A percentile compares a stretch with the other conserved stretches of the same genome.
These are phyloP conservation scores for Saturnispora sekii DNA, from an alignment of 805 yeast genomes.

Conservation along the genomic window DNA sequence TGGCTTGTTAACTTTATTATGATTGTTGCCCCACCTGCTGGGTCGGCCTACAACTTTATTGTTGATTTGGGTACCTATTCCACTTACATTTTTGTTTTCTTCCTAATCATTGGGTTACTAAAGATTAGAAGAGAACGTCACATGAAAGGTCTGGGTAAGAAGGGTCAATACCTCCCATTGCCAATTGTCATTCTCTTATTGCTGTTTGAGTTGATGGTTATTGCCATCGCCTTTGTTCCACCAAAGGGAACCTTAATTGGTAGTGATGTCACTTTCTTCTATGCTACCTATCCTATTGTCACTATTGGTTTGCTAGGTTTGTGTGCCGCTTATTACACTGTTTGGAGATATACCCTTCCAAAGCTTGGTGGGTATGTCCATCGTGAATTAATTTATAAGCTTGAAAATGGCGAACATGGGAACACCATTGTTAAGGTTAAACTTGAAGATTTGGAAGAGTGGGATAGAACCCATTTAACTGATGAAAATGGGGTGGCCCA, in stretches of 20 bases:
- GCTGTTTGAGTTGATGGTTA: constrained; percentile 29
- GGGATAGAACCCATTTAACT: constrained; percentile 22
- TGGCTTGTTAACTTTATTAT: constrained; percentile 67
- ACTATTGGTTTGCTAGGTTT: constrained; percentile 27
- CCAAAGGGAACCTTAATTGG: constrained; percentile 33
- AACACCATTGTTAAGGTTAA: constrained; percentile 31
- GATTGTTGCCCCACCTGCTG: constrained; percentile 75
- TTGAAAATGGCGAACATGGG: constrained; percentile 32
- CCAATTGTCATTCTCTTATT: constrained; percentile 28
- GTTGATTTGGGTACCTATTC: constrained; percentile 76
- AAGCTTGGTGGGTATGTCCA: constrained; percentile 26
- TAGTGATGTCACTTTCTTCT: constrained; percentile 34
- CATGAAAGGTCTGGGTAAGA: constrained; percentile 25
- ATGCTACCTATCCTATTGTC: constrained; percentile 32
- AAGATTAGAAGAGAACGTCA: constrained; percentile 30
- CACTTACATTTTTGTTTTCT: constrained; percentile 61
- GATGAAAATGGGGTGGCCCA: constrained; percentile 10
- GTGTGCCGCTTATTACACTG: constrained; percentile 28
- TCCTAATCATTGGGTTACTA: constrained; percentile 54
- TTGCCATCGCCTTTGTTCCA: constrained; percentile 35
- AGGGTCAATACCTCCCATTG: constrained; percentile 28
- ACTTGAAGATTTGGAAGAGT: constrained; percentile 23
- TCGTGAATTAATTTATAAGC: constrained; percentile 24
- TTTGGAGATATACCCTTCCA: constrained; percentile 32
- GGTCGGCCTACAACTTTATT: constrained; percentile 79